Percentiles rank a stretch among this genome's conserved stretches.
These are phyloP conservation scores for Cylindrodendrum hubeiense DNA, from an alignment of 2,329 filamentous ascomycete genomes.

Conservation along the genomic window DNA sequence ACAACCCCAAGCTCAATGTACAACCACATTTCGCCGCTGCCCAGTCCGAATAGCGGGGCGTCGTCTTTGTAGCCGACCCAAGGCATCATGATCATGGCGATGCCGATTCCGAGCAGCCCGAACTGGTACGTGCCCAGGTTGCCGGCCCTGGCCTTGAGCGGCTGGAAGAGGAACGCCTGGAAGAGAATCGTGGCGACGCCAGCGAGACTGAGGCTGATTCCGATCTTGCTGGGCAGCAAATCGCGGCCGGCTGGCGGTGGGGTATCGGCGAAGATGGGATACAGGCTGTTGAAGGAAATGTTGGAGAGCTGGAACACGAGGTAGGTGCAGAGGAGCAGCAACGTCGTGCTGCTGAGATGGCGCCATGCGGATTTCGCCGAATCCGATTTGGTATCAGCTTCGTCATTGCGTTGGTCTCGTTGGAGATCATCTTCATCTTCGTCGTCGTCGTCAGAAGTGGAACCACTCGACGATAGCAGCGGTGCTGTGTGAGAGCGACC, in stretches of 20 bases:
- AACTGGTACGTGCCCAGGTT: slow-evolving; percentile 88
- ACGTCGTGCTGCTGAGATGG: slow-evolving; percentile 82
- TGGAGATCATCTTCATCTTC: slow-evolving; percentile 41
- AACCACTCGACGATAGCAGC: slow-evolving; percentile 42
- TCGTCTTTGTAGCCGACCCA: slow-evolving; percentile 84
- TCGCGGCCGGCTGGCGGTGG: slow-evolving; percentile 80
- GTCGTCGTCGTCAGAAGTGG: slow-evolving; percentile 40
- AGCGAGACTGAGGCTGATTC: slow-evolving; percentile 85
- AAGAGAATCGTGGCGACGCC: slow-evolving; percentile 90
- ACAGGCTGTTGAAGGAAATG: slow-evolving; percentile 94
- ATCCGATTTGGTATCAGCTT: slow-evolving; percentile 25
- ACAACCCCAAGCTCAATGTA: slow-evolving; percentile 85
- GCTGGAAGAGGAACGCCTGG: slow-evolving; percentile 87
- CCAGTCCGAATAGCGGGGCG: slow-evolving; percentile 66
- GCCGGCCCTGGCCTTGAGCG: slow-evolving; percentile 81
- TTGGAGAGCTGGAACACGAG: slow-evolving; percentile 95
- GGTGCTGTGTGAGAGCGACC: slow-evolving; percentile 42
- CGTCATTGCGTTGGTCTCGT: slow-evolving; percentile 46
- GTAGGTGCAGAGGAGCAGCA: slow-evolving; percentile 86
- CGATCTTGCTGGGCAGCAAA: slow-evolving; percentile 83
- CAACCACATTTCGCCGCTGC: slow-evolving; percentile 75
- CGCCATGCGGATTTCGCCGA: slow-evolving; percentile 54
- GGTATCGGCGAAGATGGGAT: slow-evolving; percentile 90
- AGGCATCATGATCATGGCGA: slow-evolving; percentile 89
- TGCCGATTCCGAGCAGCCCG: slow-evolving; percentile 81